Evolutionary conservation across 768 basidiomycete species (phyloP), one percentile per base, ranked within the genome.

Genomic region (Mycena metata): DNA sequence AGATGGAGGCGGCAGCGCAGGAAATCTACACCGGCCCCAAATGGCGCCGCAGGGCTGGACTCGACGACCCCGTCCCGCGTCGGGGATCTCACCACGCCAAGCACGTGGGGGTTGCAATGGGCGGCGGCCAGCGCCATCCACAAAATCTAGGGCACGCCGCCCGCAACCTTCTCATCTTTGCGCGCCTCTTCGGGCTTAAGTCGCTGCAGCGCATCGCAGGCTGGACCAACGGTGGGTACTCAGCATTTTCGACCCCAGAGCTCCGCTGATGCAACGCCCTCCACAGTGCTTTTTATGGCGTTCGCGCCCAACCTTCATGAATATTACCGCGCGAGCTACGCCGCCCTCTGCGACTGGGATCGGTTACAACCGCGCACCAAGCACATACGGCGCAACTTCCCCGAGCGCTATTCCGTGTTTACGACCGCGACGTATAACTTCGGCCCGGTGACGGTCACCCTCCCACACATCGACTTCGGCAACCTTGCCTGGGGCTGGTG

Each of bases 161-260:
- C 30, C 5, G 3, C 46, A 60, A 46, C n/a, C 19, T 43, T 19
- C 19, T 23, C 23, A 61, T 52, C 41, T 52, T 61, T 16, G 47
- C 60, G 2, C 13, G 49, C 11, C 49, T 61, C 16, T 61, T 61
- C 16, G 60, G 36, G 11, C 5, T 11, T 36, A 51, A 61, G 46
- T 15, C 4, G 6, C 42, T 61, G 12, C 23, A 61, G 26, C 49
- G 60, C 5, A 51, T 61, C n/a, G 49, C 49, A 5, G 60, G 60
- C 6, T 61, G 60, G 60, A 52, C 60, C 6, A 61, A 61, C 41
- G 15, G 60, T 61, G n/a, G 9, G 45, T n/a, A 16, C 19, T n/a
- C 8, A 9, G 5, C 41, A 17, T 42, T 17, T 17, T 17, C 41
- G 13, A 12, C 9, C 41, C 41, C 41, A 12, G 17, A 5, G 45